A percentile compares a stretch with the other conserved stretches of the same genome.
phyloP scores from a whole-genome alignment of 345 rosid genomes.

The Cardamine resedifolia region DNA sequence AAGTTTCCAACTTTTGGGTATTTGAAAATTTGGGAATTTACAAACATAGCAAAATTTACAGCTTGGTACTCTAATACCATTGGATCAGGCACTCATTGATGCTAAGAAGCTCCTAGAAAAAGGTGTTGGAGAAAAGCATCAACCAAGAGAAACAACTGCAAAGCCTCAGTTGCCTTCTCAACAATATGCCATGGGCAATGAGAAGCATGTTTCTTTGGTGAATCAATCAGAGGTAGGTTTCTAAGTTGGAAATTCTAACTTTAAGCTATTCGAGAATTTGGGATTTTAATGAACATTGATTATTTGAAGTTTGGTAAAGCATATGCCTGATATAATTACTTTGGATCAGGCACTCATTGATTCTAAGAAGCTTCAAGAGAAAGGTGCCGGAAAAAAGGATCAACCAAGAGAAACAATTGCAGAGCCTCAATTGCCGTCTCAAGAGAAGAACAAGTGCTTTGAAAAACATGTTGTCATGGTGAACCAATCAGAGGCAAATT shows the following conservation, averaged over 20 bases:
- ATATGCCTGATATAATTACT: conserved; percentile 52
- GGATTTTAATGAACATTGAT: no score
- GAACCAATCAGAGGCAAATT: conserved; percentile 26
- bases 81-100: conserved; percentile 46
- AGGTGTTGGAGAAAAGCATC: no score
- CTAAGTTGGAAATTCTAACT: no score
- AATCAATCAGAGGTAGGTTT: no score
- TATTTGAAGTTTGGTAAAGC: conserved; percentile 34
- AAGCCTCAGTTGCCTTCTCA: no score
- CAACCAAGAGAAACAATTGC: conserved; percentile 39
- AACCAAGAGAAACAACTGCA: no score
- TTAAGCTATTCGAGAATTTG: no score
- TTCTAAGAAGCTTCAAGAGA: conserved; percentile 54
- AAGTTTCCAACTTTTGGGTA: conserved; percentile 37
- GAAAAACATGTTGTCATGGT: conserved; percentile 38
- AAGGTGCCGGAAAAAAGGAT: conserved; percentile 45
- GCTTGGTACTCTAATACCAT: conserved; percentile 44
- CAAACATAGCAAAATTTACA: conserved; percentile 45
- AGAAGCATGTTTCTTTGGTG: no score
- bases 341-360: conserved; percentile 53
- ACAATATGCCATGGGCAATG: no score
- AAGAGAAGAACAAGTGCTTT: conserved; percentile 34
- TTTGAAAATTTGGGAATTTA: conserved; percentile 37
- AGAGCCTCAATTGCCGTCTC: conserved; percentile 46
- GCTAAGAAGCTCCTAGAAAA: no score